Base-by-base conservation (phyloP, 2,329 filamentous ascomycete species). In the Fusarium sulawesiense region DNA sequence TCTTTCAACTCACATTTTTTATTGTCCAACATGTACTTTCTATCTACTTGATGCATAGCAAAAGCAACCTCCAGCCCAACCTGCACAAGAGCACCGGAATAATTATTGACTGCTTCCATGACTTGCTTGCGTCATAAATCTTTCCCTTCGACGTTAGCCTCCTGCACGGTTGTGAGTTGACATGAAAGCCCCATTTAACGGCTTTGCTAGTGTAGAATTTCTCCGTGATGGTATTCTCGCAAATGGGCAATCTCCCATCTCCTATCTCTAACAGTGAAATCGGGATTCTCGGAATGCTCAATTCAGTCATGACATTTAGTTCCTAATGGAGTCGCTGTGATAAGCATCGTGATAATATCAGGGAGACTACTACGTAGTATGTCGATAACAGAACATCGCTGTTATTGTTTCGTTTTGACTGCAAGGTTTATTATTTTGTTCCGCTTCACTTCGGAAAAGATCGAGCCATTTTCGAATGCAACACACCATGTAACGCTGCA, bases 91-190 rank as follows among this genome's bases (percentile, higher is more conserved):
- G 30, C 12, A 13, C 48, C 32, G 21, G 21, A 50, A 21, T 61
- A 42, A 60, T 20, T 66, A 61, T 56, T 66, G 48, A 45, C n/a
- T 41, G 32, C 23, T 49, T 41, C 41, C 60, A 46, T 64, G 63
- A 58, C 68, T 71, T 71, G 45, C 42, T 60, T 55, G 48, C 64
- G 59, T 57, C 59, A 56, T 54, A 41, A 32, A 56, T 54, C 37
- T 6, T 34, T 56, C 34, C 18, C 34, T 37, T 37, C 18, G 45
- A 48, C 20, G 14, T 34, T 40, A 64, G 29, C 32, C 34, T 60
- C 34, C 59, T 45, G 51, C 34, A 59, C 64, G 16, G 53, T 40
- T 49, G 29, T 48, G 30, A 44, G 34, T 47, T 25, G 42, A 51
- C 54, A 27, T 18, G 40, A 27, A 29, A 30, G 44, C 21, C 40